Base-by-base conservation (phyloP, 1,139 yeast genomes). In the Zhuliangozyma blackwelliae region DNA sequence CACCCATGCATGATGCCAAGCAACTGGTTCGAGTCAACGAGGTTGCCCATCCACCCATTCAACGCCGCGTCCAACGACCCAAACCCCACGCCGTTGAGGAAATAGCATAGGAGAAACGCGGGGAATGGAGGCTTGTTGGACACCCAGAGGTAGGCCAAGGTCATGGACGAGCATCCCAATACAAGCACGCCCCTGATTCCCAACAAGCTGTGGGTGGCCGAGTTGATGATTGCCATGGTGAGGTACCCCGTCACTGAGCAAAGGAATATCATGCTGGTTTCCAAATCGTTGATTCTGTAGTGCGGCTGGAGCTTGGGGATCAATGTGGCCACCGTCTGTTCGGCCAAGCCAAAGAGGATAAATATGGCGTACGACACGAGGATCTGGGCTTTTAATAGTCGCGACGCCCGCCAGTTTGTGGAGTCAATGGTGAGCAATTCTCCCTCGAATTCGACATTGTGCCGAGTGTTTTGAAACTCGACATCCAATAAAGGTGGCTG, bases 1-100 rank as follows among this genome's bases (percentile, higher is more conserved):
- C 73, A 68, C 0, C 87, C 84, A 59, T 82, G 92, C 46, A 82
- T 54, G 0, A 78, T 55, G 1, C 90, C 90, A 59, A 82, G 61
- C 21, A 80, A 53, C 50, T 79, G 84, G 53, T 82, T 82, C 29
- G 79, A 72, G 44, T 77, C 77, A 6, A 55, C 65, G 36, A 82
- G 59, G 26, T 63, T 63, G 0, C 87, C 84, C 51, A 80, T 64
- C 66, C 80, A 74, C 7, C 78, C 69, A 48, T 79, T 80, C 40
- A 78, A 61, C 2, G 77, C 62, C 16, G 87, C 76, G 57, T 82
- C 90, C 31, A 79, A 45, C 3, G 75, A 52, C 1, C 90, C 90
- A 38, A 71, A 66, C 0, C 84, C 82, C 27, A 79, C 49, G 0
- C 92, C 92, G 37, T 63, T 54, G 21, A 74, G 57, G 7, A 68